These are phyloP conservation scores for Calonectria crousiana DNA, from an alignment of 2,329 filamentous ascomycete species.

Conservation along the genomic window DNA sequence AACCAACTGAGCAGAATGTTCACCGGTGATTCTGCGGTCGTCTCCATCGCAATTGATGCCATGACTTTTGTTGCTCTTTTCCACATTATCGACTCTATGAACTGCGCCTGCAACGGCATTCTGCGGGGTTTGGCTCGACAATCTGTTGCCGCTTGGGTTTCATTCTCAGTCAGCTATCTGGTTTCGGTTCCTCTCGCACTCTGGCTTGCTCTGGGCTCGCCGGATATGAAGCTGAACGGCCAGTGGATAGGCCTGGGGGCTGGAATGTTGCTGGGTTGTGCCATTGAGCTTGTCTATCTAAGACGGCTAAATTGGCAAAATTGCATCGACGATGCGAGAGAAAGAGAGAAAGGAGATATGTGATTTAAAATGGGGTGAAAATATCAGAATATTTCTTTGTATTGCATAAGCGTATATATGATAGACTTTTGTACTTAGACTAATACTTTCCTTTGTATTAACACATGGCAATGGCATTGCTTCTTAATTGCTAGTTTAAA, in stretches of 20 bases:
- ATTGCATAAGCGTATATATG: not conserved
- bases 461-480: not conserved
- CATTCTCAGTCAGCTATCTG: slow-evolving; percentile 9
- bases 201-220: slow-evolving; percentile 16
- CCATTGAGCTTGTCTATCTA: not conserved
- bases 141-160: slow-evolving; percentile 20
- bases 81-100: slow-evolving; percentile 21
- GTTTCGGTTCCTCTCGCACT: slow-evolving; percentile 12
- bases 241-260: slow-evolving; percentile 16
- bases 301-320: slow-evolving; percentile 12
- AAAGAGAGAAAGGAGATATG: slow-evolving; percentile 4
- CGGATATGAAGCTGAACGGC: slow-evolving; percentile 15
- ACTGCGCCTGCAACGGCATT: slow-evolving; percentile 16
- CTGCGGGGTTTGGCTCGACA: slow-evolving; percentile 4
- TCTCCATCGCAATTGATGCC: slow-evolving; percentile 1
- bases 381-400: not conserved
- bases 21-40: not conserved
- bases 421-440: not conserved
- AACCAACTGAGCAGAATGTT: slow-evolving; percentile 12
- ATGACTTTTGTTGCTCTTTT: slow-evolving; percentile 14
- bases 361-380: not conserved
- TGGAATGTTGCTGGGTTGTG: slow-evolving; percentile 4
- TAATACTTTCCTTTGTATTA: not conserved
- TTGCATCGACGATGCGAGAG: slow-evolving; percentile 12
- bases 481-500: not conserved